A percentile compares a stretch with the other conserved stretches of the same genome.
phyloP scores from a whole-genome alignment of 345 rosid species.

The Lepidium sativum region DNA sequence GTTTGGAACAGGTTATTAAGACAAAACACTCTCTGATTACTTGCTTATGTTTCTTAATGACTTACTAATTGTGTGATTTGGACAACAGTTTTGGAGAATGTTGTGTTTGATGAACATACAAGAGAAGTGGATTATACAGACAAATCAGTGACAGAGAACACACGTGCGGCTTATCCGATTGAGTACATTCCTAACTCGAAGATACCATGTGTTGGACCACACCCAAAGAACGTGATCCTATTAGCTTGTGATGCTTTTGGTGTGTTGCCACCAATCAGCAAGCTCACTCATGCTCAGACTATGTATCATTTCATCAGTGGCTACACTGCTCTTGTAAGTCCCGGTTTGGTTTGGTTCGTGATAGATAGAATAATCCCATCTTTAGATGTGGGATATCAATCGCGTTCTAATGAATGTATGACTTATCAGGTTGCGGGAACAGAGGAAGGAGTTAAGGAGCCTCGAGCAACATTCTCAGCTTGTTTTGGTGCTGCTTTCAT shows the following conservation, averaged over 20 bases:
- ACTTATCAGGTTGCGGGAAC: constrained; percentile 77
- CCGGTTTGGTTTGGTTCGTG: not conserved
- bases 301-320: constrained; percentile 99
- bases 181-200: constrained; percentile 87
- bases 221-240: constrained; percentile 87
- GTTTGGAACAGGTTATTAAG: constrained; percentile 56
- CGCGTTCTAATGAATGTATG: not conserved
- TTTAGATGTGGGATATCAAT: too few species aligned
- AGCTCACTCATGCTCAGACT: constrained; percentile 76
- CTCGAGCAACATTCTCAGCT: constrained; percentile 90
- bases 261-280: constrained; percentile 96
- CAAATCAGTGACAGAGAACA: constrained; percentile 92
- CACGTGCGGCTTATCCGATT: constrained; percentile 92
- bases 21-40: too few species aligned
- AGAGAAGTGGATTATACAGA: constrained; percentile 79
- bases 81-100: constrained; percentile 75
- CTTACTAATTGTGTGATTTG: not conserved
- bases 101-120: constrained; percentile 91
- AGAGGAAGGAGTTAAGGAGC: constrained; percentile 93
- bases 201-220: constrained; percentile 88
- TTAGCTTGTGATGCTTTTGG: constrained; percentile 97
- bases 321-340: constrained; percentile 83
- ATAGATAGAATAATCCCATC: too few species aligned
- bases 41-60: too few species aligned
- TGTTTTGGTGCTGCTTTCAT: constrained; percentile 98